A percentile compares a stretch with the other conserved stretches of the same genome.
These are phyloP conservation scores for Coprinopsis strossmayeri DNA, from an alignment of 768 basidiomycete genomes.

Conservation along the genomic window DNA sequence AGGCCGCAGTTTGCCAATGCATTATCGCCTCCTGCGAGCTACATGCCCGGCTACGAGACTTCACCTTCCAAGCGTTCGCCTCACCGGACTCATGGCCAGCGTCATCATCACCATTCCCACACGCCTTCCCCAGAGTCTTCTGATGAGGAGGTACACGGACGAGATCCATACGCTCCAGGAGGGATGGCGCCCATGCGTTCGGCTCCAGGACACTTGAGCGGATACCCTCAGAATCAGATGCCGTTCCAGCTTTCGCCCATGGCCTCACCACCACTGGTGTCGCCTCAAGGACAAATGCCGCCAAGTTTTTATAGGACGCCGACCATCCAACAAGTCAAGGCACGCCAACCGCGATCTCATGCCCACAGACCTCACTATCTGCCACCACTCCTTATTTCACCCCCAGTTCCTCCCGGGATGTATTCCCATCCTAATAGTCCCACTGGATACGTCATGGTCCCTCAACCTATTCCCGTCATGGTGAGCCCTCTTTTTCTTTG, in stretches of 20 bases:
- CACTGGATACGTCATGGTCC: constrained; percentile 19
- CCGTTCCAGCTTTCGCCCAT: constrained; percentile 15
- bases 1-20: constrained; percentile 15
- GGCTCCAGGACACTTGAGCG: constrained; percentile 15
- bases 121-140: constrained; percentile 16
- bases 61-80: constrained; percentile 11
- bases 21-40: constrained; percentile 2
- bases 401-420: constrained; percentile 18
- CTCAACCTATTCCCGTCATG: constrained; percentile 16
- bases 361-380: constrained; percentile 14
- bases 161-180: constrained; percentile 15
- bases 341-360: constrained; percentile 11
- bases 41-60: constrained; percentile 7
- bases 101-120: constrained; percentile 10
- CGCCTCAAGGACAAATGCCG: constrained; percentile 12
- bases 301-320: constrained; percentile 11
- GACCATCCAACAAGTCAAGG: background rate
- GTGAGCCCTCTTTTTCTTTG: constrained; percentile 17
- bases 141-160: constrained; percentile 16
- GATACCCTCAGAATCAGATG: constrained; percentile 14
- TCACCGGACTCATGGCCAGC: constrained; percentile 1
- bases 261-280: constrained; percentile 15
- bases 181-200: constrained; percentile 21
- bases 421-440: constrained; percentile 17
- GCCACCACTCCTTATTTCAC: constrained; percentile 16